Conservation (phyloP, 345 rosid species). For the Anastatica hierochuntica region DNA sequence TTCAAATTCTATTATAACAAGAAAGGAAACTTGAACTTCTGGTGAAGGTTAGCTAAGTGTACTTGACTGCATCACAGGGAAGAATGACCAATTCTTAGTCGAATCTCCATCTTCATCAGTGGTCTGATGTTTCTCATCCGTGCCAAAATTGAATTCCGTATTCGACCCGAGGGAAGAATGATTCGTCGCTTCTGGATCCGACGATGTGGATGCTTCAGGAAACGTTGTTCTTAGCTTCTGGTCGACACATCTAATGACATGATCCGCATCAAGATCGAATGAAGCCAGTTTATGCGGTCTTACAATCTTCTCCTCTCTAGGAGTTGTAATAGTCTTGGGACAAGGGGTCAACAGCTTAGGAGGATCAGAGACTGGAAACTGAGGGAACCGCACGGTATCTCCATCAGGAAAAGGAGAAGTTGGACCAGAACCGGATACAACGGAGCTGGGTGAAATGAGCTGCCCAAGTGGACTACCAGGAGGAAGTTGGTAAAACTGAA, state of each 20-base stretch:
- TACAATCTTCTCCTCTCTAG: constrained; percentile 25
- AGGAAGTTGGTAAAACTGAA: constrained; percentile 67
- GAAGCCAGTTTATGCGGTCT: constrained; percentile 40
- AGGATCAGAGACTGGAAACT: constrained; percentile 51
- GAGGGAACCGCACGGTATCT: constrained; percentile 42
- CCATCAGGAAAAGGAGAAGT: constrained; percentile 87
- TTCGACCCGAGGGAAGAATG: constrained; percentile 44
- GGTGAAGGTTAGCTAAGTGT: constrained; percentile 36
- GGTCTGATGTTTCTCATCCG: constrained; percentile 46
- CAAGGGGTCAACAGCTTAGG: constrained; percentile 58
- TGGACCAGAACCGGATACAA: constrained; percentile 77
- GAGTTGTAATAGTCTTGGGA: constrained; percentile 49
- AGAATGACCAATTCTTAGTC: constrained; percentile 64
- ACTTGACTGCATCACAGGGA: constrained; percentile 65
- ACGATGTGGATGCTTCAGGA: constrained; percentile 28
- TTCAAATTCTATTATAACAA: neutral
- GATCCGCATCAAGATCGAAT: constrained; percentile 46
- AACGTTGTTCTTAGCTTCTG: constrained; percentile 33
- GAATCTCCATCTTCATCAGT: constrained; percentile 29
- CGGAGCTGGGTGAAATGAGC: constrained; percentile 84
- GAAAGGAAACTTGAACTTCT: neutral
- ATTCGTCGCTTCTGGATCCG: constrained; percentile 18
- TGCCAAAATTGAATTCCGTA: constrained; percentile 63
- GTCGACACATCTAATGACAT: constrained; percentile 36
- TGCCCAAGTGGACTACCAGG: constrained; percentile 97